A percentile compares a stretch with the other conserved stretches of the same genome.
Conservation (phyloP, 2,329 filamentous ascomycete species). For the Mariannaea elegans region DNA sequence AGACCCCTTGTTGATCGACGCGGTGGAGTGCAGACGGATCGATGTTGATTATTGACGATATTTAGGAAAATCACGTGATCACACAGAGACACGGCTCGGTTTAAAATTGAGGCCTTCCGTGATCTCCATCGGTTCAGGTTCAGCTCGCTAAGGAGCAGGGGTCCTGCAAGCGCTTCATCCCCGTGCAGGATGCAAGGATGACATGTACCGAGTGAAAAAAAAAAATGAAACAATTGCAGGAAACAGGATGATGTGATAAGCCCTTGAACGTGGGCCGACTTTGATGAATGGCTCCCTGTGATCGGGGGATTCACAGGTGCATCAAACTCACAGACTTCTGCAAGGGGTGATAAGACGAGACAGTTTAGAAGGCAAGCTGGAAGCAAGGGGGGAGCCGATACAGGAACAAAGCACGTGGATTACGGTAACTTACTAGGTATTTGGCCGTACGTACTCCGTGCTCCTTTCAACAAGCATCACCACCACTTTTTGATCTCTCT, state of each 20-base stretch:
- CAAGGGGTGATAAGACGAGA: too few species aligned
- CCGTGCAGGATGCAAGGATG: neutral
- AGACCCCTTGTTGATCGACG: too few species aligned
- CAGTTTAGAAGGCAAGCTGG: too few species aligned
- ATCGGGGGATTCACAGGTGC: neutral
- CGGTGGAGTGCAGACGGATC: too few species aligned
- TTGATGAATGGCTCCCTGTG: neutral
- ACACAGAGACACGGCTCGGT: neutral
- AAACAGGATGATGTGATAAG: conserved; percentile 4
- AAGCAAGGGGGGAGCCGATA: too few species aligned
- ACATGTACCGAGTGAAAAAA: neutral
- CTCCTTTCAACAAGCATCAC: too few species aligned
- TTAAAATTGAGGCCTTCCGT: neutral
- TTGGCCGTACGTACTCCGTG: too few species aligned
- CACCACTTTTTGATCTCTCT: too few species aligned
- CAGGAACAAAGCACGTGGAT: too few species aligned
- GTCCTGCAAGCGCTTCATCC: neutral
- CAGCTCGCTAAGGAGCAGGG: neutral
- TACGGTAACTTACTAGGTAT: too few species aligned
- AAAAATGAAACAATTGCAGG: conserved; percentile 16
- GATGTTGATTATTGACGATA: too few species aligned
- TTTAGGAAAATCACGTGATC: neutral
- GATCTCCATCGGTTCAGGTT: neutral
- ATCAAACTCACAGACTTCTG: neutral
- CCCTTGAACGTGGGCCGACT: conserved; percentile 3